Percentiles rank a stretch among this genome's conserved stretches.
Evolutionary conservation across 2,329 filamentous ascomycete species (phyloP).

Genomic region (Calonectria leucothoes): DNA sequence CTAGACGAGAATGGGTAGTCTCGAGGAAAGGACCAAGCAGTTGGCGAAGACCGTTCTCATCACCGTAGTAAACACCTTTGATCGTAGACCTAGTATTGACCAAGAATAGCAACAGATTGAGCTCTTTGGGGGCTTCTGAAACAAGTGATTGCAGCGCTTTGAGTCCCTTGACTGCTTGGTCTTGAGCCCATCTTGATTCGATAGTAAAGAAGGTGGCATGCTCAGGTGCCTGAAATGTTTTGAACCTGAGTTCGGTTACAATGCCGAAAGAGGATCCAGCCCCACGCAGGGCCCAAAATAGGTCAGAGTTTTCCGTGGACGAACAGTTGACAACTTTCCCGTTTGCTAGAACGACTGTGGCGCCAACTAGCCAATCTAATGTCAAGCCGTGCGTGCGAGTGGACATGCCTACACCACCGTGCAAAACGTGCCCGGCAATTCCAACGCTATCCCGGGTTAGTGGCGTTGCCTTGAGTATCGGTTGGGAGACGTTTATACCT

Average conservation of each 20-base stretch:
- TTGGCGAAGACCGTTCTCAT: conserved; percentile 11
- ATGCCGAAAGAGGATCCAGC: conserved; percentile 47
- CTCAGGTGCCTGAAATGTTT: conserved; percentile 38
- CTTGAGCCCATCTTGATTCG: conserved; percentile 29
- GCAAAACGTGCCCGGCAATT: conserved; percentile 40
- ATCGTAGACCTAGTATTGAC: conserved; percentile 27
- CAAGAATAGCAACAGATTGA: conserved; percentile 44
- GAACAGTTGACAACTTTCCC: conserved; percentile 36
- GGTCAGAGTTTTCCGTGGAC: conserved; percentile 32
- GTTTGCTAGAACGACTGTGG: conserved; percentile 43
- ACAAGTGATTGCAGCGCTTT: conserved; percentile 41
- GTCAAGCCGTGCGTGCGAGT: conserved; percentile 41
- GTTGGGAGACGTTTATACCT: conserved; percentile 46
- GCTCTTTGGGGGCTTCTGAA: conserved; percentile 33
- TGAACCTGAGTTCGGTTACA: conserved; percentile 42
- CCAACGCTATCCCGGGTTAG: conserved; percentile 39
- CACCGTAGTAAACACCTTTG: conserved; percentile 45
- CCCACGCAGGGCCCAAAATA: conserved; percentile 45
- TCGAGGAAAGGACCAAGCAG: conserved; percentile 31
- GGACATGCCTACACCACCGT: conserved; percentile 45
- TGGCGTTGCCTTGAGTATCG: fast-evolving
- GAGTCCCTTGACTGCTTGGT: conserved; percentile 30
- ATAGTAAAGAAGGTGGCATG: conserved; percentile 28
- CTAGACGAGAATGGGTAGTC: conserved; percentile 13
- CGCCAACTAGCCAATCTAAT: conserved; percentile 41